Evolutionary conservation across 1,139 yeast species (phyloP).

Genomic region (Kodamaea alishanica): DNA sequence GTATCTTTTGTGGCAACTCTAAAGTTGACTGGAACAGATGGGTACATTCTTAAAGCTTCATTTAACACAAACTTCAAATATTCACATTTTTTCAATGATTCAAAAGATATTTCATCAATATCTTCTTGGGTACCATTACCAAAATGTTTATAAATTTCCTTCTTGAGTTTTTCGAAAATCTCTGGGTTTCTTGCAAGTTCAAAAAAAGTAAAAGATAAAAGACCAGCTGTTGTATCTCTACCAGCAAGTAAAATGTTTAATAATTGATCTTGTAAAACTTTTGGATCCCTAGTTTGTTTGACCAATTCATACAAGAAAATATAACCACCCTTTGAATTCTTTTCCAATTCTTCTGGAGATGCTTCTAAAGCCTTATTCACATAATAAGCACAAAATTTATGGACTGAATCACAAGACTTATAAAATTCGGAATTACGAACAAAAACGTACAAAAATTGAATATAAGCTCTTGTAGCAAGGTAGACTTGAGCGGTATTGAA

Average conservation of each 20-base stretch:
- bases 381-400: constrained; percentile 29
- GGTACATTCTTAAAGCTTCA: constrained; percentile 25
- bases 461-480: constrained; percentile 35
- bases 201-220: constrained; percentile 45
- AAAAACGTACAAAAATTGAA: constrained; percentile 35
- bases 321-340: constrained; percentile 37
- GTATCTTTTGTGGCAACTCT: constrained; percentile 23
- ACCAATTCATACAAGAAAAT: constrained; percentile 50
- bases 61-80: constrained; percentile 24
- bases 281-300: constrained; percentile 48
- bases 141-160: constrained; percentile 32
- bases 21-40: constrained; percentile 26
- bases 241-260: constrained; percentile 53
- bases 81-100: constrained; percentile 24
- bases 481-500: constrained; percentile 40
- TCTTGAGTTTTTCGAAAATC: constrained; percentile 36
- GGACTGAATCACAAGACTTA: constrained; percentile 26
- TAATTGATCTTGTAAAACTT: constrained; percentile 48
- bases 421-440: constrained; percentile 32
- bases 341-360: constrained; percentile 30
- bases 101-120: constrained; percentile 18
- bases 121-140: constrained; percentile 25
- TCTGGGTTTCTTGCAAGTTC: constrained; percentile 45
- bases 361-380: constrained; percentile 19
- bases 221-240: constrained; percentile 56